Conservation (phyloP, 1,139 yeast genomes). For the Yamadazyma conglobata region DNA sequence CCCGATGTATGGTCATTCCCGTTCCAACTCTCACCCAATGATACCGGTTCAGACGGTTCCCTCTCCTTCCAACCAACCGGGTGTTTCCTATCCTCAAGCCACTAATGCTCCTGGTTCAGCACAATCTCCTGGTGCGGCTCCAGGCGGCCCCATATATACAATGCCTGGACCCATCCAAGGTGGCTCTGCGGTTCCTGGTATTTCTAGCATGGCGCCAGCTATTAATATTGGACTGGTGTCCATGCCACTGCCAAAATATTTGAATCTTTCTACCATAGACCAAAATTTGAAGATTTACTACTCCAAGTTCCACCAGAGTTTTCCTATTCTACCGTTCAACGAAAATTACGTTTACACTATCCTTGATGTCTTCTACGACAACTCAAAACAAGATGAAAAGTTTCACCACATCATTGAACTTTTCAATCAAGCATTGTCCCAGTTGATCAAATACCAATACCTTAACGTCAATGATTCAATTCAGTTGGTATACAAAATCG, state of each 20-base stretch:
- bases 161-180: too few species aligned
- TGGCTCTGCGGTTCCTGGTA: background rate
- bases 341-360: conserved; percentile 29
- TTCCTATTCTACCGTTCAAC: conserved; percentile 57
- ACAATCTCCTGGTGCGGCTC: too few species aligned
- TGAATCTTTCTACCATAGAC: conserved; percentile 3
- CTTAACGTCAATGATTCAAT: conserved; percentile 29
- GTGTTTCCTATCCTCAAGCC: background rate
- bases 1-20: conserved; percentile 4
- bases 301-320: conserved; percentile 48
- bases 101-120: background rate
- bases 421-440: conserved; percentile 49
- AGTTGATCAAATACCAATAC: conserved; percentile 39
- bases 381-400: conserved; percentile 27
- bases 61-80: background rate
- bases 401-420: conserved; percentile 42
- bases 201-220: background rate
- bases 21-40: conserved; percentile 4
- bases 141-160: too few species aligned
- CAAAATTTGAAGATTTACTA: conserved; percentile 35
- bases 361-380: conserved; percentile 14
- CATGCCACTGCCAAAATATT: too few species aligned
- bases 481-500: conserved; percentile 37
- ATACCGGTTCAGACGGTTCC: background rate
- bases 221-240: too few species aligned